Base-by-base conservation (phyloP, 2,329 filamentous ascomycete genomes). In the Fonsecaea pedrosoi region DNA sequence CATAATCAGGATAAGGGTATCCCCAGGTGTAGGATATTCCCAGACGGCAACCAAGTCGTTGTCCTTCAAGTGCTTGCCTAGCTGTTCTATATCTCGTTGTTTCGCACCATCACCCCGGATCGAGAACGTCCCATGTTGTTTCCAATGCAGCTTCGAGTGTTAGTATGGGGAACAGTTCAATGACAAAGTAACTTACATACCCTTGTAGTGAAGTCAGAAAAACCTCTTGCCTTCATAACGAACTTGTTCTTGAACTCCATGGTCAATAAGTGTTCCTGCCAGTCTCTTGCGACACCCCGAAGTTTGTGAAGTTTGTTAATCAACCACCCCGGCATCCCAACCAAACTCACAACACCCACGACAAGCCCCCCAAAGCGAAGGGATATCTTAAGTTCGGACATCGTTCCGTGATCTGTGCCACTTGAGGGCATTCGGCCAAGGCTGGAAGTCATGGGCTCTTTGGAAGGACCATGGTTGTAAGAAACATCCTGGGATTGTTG, bases 291-390 rank as follows among this genome's bases (percentile, higher is more conserved):
- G 4, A 1, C 30, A 32, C 25, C 15, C 38, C 68, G 35, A 9
- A 70, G 25, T 30, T 63, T 68, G 6, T 15, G 35, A 9, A 70
- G 25, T 30, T 63, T 68, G 6, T n/a, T 48, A 12, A 37, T 58
- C 3, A 70, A 55, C 71, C 71, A 73, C 8, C 30, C 15, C 15
- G 67, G 67, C 12, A 71, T 21, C 53, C 38, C 18, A 9, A 65
- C 57, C 12, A 71, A 38, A 48, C 66, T 72, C 25, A 71, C 66
- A 53, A 58, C 60, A 12, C 71, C 71, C n/a, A 70, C 66, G 1
- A 34, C 35, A 21, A 64, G 59, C 6, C 54, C 32, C 15, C 61
- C 62, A 38, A 68, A 59, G n/a, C 38, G 37, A 1, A 73, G 56
- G 25, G 67, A 50, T n/a, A 73, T 54, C 15, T 69, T 50, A 15